These are phyloP conservation scores for Raphidocelis subcapitata DNA, from an alignment of 139 green algal species.

Conservation along the genomic window DNA sequence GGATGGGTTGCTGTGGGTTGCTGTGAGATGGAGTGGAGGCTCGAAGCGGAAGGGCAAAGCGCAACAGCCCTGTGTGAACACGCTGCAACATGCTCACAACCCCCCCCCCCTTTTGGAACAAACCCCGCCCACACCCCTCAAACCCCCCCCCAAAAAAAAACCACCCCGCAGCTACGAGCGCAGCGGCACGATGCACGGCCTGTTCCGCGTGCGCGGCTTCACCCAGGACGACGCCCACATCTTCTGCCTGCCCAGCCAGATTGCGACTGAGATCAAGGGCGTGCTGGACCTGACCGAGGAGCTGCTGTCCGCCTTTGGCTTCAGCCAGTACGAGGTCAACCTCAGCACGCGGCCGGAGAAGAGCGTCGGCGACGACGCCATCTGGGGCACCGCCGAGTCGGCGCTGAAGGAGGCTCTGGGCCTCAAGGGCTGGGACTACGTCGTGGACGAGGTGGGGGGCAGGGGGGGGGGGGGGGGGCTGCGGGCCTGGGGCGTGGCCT, in stretches of 20 bases:
- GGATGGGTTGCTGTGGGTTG: too few relatives aligned
- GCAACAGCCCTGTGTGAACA: too few relatives aligned
- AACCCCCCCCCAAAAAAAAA: too few relatives aligned
- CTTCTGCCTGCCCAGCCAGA: slow-evolving; percentile 95
- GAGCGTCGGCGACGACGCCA: slow-evolving; percentile 83
- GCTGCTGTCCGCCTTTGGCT: slow-evolving; percentile 91
- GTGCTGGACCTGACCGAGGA: slow-evolving; percentile 76
- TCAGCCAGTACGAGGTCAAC: slow-evolving; percentile 89
- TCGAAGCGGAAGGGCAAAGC: too few relatives aligned
- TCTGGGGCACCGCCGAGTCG: slow-evolving; percentile 85
- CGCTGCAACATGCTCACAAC: too few relatives aligned
- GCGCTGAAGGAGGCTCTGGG: slow-evolving; percentile 79
- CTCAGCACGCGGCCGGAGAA: slow-evolving; percentile 94
- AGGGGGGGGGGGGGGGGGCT: not conserved
- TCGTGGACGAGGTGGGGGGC: slow-evolving; percentile 32
- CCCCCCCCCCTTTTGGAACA: not conserved
- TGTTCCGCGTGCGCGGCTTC: slow-evolving; percentile 98
- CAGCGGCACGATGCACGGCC: slow-evolving; percentile 94
- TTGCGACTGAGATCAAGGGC: slow-evolving; percentile 79
- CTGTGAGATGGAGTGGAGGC: too few relatives aligned
- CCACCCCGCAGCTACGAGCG: slow-evolving; percentile 92
- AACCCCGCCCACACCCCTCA: not conserved
- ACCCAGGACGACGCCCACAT: slow-evolving; percentile 99
- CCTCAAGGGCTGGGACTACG: slow-evolving; percentile 75
- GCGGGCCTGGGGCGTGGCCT: not conserved